Evolutionary conservation across 805 yeast species (phyloP).

Genomic region (Kuraishia piskuri): DNA sequence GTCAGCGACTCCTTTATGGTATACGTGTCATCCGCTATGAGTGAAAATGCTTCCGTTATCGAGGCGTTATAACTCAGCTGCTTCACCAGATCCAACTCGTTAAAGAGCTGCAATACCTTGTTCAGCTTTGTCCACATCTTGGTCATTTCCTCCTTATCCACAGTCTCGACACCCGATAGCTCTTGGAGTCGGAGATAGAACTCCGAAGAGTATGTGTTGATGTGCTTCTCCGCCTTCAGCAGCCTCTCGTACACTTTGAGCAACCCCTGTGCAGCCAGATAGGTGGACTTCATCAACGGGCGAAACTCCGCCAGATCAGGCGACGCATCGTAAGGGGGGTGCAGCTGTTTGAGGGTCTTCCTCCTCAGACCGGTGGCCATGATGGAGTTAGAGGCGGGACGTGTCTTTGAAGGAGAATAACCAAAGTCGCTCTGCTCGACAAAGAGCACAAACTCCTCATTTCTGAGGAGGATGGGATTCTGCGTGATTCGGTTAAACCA

Average conservation of each 20-base stretch:
- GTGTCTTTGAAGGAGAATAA: constrained; percentile 29
- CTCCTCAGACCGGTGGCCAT: constrained; percentile 82
- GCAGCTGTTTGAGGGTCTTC: constrained; percentile 83
- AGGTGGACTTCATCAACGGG: constrained; percentile 75
- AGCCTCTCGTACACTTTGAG: constrained; percentile 41
- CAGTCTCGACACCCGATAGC: constrained; percentile 30
- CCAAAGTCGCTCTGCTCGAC: constrained; percentile 28
- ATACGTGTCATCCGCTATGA: constrained; percentile 66
- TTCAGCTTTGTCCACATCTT: constrained; percentile 73
- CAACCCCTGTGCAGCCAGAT: constrained; percentile 49
- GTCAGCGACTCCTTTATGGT: constrained; percentile 89
- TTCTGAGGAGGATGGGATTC: constrained; percentile 76
- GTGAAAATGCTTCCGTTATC: constrained; percentile 64
- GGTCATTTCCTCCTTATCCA: constrained; percentile 61
- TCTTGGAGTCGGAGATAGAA: constrained; percentile 30
- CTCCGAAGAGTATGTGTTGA: constrained; percentile 36
- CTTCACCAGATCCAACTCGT: constrained; percentile 69
- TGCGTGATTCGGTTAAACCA: constrained; percentile 75
- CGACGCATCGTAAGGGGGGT: constrained; percentile 86
- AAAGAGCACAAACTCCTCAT: constrained; percentile 82
- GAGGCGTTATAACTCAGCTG: constrained; percentile 67
- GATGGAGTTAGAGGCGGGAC: constrained; percentile 28
- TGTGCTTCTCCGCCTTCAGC: constrained; percentile 49
- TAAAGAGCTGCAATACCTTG: constrained; percentile 56
- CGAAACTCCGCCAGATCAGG: constrained; percentile 76